Conservation (phyloP, 345 rosid genomes). For the Eucalyptus erythrocorys region DNA sequence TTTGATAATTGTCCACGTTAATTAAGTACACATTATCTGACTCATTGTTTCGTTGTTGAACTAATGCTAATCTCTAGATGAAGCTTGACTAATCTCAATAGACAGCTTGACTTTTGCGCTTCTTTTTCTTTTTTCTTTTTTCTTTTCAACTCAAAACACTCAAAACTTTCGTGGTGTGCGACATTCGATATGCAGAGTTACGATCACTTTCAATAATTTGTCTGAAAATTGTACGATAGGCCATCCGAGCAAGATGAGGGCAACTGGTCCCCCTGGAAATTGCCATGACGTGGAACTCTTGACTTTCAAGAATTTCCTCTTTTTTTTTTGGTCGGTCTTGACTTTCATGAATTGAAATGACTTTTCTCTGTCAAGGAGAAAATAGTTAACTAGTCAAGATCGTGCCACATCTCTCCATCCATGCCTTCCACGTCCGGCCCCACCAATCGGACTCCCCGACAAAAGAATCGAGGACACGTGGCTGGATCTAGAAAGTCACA, state of each 20-base stretch:
- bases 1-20: neutral
- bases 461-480: neutral
- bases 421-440: neutral
- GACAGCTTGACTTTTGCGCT: neutral
- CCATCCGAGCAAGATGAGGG: neutral
- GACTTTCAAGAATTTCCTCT: neutral
- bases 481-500: neutral
- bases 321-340: too few relatives aligned
- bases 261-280: neutral
- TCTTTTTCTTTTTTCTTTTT: neutral
- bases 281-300: neutral
- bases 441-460: neutral
- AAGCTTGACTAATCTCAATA: neutral
- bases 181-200: rapidly evolving
- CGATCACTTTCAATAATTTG: neutral
- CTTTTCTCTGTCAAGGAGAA: neutral
- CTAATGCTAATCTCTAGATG: neutral
- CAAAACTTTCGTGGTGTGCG: rapidly evolving
- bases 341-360: neutral
- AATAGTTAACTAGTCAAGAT: too few relatives aligned
- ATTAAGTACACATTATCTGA: neutral
- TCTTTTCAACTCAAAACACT: neutral
- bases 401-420: neutral
- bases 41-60: neutral
- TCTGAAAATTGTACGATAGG: neutral